phyloP scores from a whole-genome alignment of 352 stramenopile species.

The Pythium biforme region DNA sequence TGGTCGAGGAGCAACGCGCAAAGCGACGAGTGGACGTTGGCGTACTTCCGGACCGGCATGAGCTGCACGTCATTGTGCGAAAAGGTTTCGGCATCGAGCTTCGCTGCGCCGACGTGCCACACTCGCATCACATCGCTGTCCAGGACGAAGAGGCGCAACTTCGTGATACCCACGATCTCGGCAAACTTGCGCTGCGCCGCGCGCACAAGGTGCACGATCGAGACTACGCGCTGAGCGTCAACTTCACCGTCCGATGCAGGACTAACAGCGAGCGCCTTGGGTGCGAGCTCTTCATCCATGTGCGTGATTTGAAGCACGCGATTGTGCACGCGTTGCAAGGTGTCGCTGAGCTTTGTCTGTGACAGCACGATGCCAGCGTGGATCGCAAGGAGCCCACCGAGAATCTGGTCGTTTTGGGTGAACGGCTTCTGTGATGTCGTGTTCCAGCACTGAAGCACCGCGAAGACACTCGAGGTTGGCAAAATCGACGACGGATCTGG shows the following conservation, averaged over 20 bases:
- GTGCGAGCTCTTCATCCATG: constrained; percentile 46
- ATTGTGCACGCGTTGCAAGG: constrained; percentile 56
- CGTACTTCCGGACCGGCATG: constrained; percentile 55
- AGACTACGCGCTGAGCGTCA: constrained; percentile 11
- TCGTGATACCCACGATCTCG: constrained; percentile 60
- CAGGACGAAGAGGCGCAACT: constrained; percentile 64
- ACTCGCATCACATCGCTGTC: constrained; percentile 48
- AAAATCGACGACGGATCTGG: constrained; percentile 14
- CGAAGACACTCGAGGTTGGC: constrained; percentile 41
- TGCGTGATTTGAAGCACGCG: constrained; percentile 54
- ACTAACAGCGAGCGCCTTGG: constrained; percentile 17
- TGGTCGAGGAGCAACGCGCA: constrained; percentile 40
- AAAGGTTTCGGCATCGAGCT: constrained; percentile 17
- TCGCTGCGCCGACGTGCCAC: constrained; percentile 50
- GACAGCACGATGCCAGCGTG: constrained; percentile 59
- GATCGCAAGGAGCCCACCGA: constrained; percentile 52
- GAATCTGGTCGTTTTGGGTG: constrained; percentile 70
- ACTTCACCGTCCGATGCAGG: not conserved
- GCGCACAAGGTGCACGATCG: constrained; percentile 50
- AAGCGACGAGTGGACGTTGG: constrained; percentile 56
- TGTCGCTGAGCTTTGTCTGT: constrained; percentile 45
- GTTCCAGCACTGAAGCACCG: constrained; percentile 71
- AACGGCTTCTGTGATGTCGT: constrained; percentile 71
- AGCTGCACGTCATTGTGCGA: constrained; percentile 21
- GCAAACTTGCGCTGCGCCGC: constrained; percentile 52